Percentiles rank a stretch among this genome's conserved stretches.
These are phyloP conservation scores for Phytophthora hybrid DNA, from an alignment of 352 stramenopile species.

Conservation along the genomic window DNA sequence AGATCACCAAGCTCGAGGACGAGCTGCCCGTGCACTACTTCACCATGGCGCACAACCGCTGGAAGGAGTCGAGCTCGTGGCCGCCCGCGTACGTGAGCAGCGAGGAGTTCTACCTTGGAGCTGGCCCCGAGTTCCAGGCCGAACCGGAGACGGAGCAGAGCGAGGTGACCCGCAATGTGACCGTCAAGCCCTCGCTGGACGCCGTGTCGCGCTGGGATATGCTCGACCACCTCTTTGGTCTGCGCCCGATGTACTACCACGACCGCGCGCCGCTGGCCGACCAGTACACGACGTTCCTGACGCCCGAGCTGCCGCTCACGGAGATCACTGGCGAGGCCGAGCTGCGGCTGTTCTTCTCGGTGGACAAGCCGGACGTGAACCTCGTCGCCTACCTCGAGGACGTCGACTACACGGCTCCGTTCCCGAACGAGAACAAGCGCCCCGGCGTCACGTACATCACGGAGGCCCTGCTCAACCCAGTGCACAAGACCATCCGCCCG, in stretches of 20 bases:
- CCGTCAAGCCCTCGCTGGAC: slow-evolving; percentile 54
- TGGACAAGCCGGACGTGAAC: slow-evolving; percentile 68
- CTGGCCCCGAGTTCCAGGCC: slow-evolving; percentile 56
- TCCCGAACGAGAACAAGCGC: slow-evolving; percentile 86
- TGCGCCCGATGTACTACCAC: slow-evolving; percentile 82
- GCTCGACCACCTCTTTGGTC: slow-evolving; percentile 76
- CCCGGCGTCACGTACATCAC: slow-evolving; percentile 86
- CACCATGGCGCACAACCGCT: slow-evolving; percentile 78
- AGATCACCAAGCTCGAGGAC: slow-evolving; percentile 62
- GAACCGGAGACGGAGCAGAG: slow-evolving; percentile 49
- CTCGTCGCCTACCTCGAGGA: slow-evolving; percentile 84
- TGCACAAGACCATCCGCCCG: slow-evolving; percentile 67
- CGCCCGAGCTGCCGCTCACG: slow-evolving; percentile 55
- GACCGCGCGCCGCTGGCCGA: slow-evolving; percentile 63
- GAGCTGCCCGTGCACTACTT: slow-evolving; percentile 87
- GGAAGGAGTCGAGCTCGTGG: slow-evolving; percentile 73
- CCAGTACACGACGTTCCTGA: slow-evolving; percentile 72
- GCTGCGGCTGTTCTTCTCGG: slow-evolving; percentile 84
- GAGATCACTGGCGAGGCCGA: slow-evolving; percentile 82
- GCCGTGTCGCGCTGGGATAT: slow-evolving; percentile 77
- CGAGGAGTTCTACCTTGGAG: slow-evolving; percentile 61
- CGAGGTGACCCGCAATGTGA: slow-evolving; percentile 49
- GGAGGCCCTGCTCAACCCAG: slow-evolving; percentile 74
- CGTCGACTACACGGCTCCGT: slow-evolving; percentile 72
- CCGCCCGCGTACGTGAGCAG: slow-evolving; percentile 67